phyloP scores from a whole-genome alignment of 2,329 filamentous ascomycete species.

The Samsoniella hepiali region DNA sequence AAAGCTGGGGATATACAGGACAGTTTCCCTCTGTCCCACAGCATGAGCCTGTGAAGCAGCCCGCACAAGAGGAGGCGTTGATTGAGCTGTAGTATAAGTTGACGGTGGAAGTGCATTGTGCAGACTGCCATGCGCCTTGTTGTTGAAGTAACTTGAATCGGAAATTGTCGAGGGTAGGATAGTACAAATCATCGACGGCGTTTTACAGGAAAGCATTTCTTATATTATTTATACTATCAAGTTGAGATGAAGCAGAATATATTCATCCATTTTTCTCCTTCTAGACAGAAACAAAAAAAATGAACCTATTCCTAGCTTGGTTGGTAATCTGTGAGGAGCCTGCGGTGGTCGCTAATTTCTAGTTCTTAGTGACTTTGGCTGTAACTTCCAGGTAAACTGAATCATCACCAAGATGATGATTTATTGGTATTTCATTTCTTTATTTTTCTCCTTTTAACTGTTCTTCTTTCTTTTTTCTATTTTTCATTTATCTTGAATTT shows the following conservation, averaged over 20 bases:
- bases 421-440: too few relatives aligned
- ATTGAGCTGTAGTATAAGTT: slow-evolving; percentile 63
- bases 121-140: background rate
- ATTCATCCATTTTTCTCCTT: too few relatives aligned
- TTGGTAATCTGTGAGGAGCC: too few relatives aligned
- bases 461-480: too few relatives aligned
- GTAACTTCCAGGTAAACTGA: too few relatives aligned
- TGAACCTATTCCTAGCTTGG: too few relatives aligned
- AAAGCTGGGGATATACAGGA: slow-evolving; percentile 44
- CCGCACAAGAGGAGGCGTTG: slow-evolving; percentile 68
- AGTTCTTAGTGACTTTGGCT: too few relatives aligned
- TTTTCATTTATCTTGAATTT: too few relatives aligned
- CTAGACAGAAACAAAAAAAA: too few relatives aligned
- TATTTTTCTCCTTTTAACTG: too few relatives aligned
- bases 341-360: too few relatives aligned
- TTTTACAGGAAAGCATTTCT: slow-evolving; percentile 8
- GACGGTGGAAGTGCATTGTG: background rate
- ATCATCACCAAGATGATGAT: too few relatives aligned
- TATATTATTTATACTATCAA: background rate
- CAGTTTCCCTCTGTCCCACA: slow-evolving; percentile 61
- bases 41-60: slow-evolving; percentile 41
- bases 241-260: background rate
- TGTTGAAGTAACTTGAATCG: background rate
- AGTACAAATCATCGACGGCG: slow-evolving; percentile 8
- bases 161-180: background rate